Evolutionary conservation across 768 basidiomycete species (phyloP), one percentile per base, ranked within the genome.

Genomic region (Mycena venus): DNA sequence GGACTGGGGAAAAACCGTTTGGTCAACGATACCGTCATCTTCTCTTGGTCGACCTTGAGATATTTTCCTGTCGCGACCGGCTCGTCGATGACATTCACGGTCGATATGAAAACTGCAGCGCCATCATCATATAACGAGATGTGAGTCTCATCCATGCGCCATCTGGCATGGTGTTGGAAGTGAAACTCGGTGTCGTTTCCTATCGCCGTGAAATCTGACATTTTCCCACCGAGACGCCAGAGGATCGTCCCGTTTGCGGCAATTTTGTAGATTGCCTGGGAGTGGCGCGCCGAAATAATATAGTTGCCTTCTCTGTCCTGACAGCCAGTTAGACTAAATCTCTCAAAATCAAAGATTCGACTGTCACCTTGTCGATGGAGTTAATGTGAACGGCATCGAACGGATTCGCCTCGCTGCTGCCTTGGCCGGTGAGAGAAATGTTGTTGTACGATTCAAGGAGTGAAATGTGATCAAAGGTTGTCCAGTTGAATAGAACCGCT

Each of bases 111-210:
- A 3, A 29, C 53, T 1, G 76, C 74, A 1, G 76, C 78, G 44
- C 60, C 73, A n/a, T 75, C 55, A 40, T 75, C 73, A 23, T 68
- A 75, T 1, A 75, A 10, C 42, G 74, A 75, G 25, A 75, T 40
- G 1, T 74, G 32, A 2, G 72, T 70, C 6, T 72, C 75, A 23
- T 38, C 60, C 12, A 58, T 29, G 8, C 69, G 64, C 76, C 76
- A 79, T n/a, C 78, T 60, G 10, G 68, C 76, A 53, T 79, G 74
- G 40, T 79, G 77, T 40, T 79, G 78, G 67, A 67, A 79, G 51
- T 72, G 67, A 56, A 74, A 76, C 21, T 73, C 44, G 5, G 70
- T 56, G 49, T 75, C 70, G 42, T 75, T 27, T 14, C 69, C 71
- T 23, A 64, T 62, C 12, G 53, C 25, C 7, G 78, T 68, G 40